phyloP scores from a whole-genome alignment of 2,329 filamentous ascomycete genomes.

The Ceratocystis cacaofunesta region DNA sequence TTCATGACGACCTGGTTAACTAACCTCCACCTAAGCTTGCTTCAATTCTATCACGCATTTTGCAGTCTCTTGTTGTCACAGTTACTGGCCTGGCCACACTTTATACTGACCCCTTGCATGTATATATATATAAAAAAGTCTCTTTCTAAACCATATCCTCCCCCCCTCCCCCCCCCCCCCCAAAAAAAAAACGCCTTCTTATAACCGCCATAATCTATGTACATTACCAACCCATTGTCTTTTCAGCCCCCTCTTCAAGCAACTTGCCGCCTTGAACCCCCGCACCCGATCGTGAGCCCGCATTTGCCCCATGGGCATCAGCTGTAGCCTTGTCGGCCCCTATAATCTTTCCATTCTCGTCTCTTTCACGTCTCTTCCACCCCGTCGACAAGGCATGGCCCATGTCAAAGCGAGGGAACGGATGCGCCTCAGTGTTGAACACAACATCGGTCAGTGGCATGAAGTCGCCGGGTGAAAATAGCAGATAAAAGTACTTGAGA shows the following conservation, averaged over 20 bases:
- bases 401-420: conserved; percentile 75
- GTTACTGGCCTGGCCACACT: too few relatives aligned
- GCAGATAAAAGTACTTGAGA: conserved; percentile 89
- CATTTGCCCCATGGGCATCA: background rate
- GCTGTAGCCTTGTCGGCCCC: conserved; percentile 13
- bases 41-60: too few relatives aligned
- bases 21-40: too few relatives aligned
- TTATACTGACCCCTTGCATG: too few relatives aligned
- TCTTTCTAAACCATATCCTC: too few relatives aligned
- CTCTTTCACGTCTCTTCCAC: conserved; percentile 57
- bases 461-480: conserved; percentile 74
- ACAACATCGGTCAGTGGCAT: conserved; percentile 77
- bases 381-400: conserved; percentile 63
- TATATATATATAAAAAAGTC: too few relatives aligned
- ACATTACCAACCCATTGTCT: background rate
- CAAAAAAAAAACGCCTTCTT: background rate
- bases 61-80: too few relatives aligned
- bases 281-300: background rate
- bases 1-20: too few relatives aligned
- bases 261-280: background rate
- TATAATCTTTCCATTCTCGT: conserved; percentile 29
- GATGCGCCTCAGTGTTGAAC: conserved; percentile 91
- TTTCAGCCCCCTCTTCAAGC: background rate
- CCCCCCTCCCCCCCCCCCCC: too few relatives aligned
- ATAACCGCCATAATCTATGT: background rate